Evolutionary conservation across 805 yeast genomes (phyloP), one percentile per base, ranked within the genome.

Genomic region (Ogataea nakhonphanomensis): DNA sequence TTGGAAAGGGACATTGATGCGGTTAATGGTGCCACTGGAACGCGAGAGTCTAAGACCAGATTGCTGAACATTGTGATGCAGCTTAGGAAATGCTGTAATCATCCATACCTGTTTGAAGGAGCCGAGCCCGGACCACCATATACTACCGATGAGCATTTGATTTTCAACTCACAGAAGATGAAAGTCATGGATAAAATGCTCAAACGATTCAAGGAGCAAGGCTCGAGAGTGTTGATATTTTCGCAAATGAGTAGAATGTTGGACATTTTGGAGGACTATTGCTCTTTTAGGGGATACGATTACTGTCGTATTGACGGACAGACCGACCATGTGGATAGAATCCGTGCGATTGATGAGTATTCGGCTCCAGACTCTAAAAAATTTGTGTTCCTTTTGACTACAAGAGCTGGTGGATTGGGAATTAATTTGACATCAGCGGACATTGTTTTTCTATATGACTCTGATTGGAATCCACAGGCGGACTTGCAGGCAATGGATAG

Each of bases 351-450:
- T 48, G 95, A 84, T 62, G 89, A 81, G 28, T 84, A 81, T 58
- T 84, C 84, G 54, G 78, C 74, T n/a, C 89, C 88, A 9, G 85
- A 70, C 30, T 76, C 84, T 5, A 71, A 75, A 10, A 84, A 84
- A 51, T 84, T 84, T 57, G 70, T 83, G n/a, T 84, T 84, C 51
- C 62, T 84, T 46, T 67, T 84, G 49, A 84, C 95, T 5, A 84
- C 95, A 3, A 76, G 95, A 69, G 95, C 95, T 32, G 93, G 96
- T 63, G 96, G 96, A 8, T 71, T 88, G 58, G 95, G 95, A 63
- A 84, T 84, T 54, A 84, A 84, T 57, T 70, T 84, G 54, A 84
- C 93, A 4, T 67, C 80, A n/a, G 93, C 93, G 1, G 90, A 84
- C 60, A 70, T 81, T 47, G 95, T 84, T 33, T 74, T 84, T 3